Evolutionary conservation across 2,329 filamentous ascomycete genomes (phyloP).

Genomic region (Aspergillus amoenus): DNA sequence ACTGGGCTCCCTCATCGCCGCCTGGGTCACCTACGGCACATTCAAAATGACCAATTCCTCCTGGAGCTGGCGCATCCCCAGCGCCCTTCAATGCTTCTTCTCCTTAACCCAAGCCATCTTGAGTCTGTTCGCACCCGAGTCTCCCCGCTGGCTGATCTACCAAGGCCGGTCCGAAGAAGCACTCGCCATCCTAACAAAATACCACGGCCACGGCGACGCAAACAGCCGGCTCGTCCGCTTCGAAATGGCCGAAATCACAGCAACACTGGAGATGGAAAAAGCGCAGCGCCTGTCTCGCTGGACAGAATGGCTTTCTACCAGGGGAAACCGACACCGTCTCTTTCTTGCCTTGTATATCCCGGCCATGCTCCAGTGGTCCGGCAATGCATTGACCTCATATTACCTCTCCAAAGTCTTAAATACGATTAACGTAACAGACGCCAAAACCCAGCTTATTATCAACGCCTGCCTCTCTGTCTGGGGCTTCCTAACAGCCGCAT

Average conservation of each 20-base stretch:
- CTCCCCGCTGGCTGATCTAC: slow-evolving; percentile 12
- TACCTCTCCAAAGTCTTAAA: slow-evolving; percentile 55
- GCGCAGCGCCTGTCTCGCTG: slow-evolving; percentile 12
- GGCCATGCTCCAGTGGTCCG: slow-evolving; percentile 25
- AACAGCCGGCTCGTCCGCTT: slow-evolving; percentile 22
- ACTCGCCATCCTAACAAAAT: not conserved
- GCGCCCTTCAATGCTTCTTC: slow-evolving; percentile 3
- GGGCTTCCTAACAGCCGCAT: slow-evolving; percentile 54
- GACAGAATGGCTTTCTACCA: slow-evolving; percentile 14
- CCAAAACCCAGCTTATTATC: slow-evolving; percentile 54
- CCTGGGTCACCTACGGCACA: slow-evolving; percentile 21
- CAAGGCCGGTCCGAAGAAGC: slow-evolving; percentile 5
- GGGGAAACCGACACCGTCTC: slow-evolving; percentile 14
- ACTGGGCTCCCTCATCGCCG: slow-evolving; percentile 28
- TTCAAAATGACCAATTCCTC: slow-evolving; percentile 3
- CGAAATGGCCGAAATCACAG: slow-evolving; percentile 27
- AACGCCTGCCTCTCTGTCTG: slow-evolving; percentile 55
- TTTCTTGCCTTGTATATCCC: slow-evolving; percentile 17
- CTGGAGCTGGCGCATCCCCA: slow-evolving; percentile 12
- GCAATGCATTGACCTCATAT: slow-evolving; percentile 49
- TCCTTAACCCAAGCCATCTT: slow-evolving; percentile 1
- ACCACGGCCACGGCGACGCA: slow-evolving; percentile 7
- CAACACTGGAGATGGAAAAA: slow-evolving; percentile 24
- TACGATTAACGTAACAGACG: slow-evolving; percentile 50
- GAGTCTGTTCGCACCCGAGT: slow-evolving; percentile 1